These are phyloP conservation scores for Gremmenia infestans DNA, from an alignment of 2,329 filamentous ascomycete species.

Conservation along the genomic window DNA sequence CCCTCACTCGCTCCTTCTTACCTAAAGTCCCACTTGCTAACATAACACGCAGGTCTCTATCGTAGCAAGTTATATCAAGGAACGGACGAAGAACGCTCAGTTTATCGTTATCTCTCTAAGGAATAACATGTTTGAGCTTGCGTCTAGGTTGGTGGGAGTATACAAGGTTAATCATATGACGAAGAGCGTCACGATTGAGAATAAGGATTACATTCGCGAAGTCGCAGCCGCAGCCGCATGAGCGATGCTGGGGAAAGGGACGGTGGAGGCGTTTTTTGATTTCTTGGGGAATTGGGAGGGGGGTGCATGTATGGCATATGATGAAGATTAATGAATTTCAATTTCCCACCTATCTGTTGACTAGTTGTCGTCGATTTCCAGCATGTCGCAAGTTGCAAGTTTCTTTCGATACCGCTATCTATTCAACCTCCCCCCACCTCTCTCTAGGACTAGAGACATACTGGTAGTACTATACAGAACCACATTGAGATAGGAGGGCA, in stretches of 20 bases:
- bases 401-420: no score
- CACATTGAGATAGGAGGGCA: no score
- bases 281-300: neutral
- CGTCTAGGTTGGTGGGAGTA: slow-evolving; percentile 89
- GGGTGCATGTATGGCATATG: slow-evolving; percentile 2
- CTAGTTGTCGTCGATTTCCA: neutral
- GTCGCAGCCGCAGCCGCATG: neutral
- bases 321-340: slow-evolving; percentile 16
- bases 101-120: slow-evolving; percentile 97
- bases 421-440: no score
- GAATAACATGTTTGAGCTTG: slow-evolving; percentile 99
- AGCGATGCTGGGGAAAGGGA: neutral
- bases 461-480: no score
- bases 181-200: slow-evolving; percentile 86
- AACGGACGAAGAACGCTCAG: slow-evolving; percentile 97
- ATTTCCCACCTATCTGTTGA: neutral
- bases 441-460: no score
- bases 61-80: slow-evolving; percentile 98
- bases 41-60: slow-evolving; percentile 69
- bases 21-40: neutral
- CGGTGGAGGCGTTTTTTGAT: neutral
- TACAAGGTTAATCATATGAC: slow-evolving; percentile 99
- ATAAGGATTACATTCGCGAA: slow-evolving; percentile 61
- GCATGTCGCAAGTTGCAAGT: neutral
- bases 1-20: neutral